phyloP scores from a whole-genome alignment of 2,329 filamentous ascomycete species.

The Xylariaceae sp. region DNA sequence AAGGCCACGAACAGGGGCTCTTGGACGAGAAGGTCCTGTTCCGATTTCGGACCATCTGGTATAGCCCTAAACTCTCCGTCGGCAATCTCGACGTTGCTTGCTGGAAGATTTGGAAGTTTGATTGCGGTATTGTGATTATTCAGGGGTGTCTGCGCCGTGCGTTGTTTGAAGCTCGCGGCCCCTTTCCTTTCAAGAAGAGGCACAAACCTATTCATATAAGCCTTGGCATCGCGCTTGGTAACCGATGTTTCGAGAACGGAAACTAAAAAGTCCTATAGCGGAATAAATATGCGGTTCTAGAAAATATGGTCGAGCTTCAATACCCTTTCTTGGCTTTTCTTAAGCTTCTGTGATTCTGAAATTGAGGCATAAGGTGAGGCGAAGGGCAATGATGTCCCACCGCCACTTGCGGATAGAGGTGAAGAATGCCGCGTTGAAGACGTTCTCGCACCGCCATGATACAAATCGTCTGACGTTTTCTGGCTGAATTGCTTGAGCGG shows the following conservation, averaged over 20 bases:
- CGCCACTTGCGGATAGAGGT: conserved; percentile 34
- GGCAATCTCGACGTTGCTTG: conserved; percentile 5
- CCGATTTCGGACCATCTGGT: conserved; percentile 26
- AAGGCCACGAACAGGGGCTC: conserved; percentile 73
- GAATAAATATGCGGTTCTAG: conserved; percentile 16
- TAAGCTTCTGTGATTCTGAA: conserved; percentile 53
- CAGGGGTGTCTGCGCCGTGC: conserved; percentile 34
- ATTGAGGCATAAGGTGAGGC: conserved; percentile 47
- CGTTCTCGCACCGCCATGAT: conserved; percentile 29
- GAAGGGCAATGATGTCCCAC: conserved; percentile 37
- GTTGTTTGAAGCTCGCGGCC: conserved; percentile 42
- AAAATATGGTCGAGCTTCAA: conserved; percentile 15
- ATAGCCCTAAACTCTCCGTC: conserved; percentile 1
- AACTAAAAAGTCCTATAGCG: conserved; percentile 76
- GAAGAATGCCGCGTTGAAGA: conserved; percentile 29
- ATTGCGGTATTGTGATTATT: conserved; percentile 22
- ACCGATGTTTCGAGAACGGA: conserved; percentile 87
- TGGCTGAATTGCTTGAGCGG: conserved; percentile 33
- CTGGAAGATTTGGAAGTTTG: conserved; percentile 8
- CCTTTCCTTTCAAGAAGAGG: conserved; percentile 42
- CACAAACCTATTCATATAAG: conserved; percentile 86
- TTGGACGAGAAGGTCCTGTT: conserved; percentile 53
- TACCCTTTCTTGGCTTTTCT: conserved; percentile 56
- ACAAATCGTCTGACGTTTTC: conserved; percentile 25
- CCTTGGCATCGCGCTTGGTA: conserved; percentile 89